Conservation (phyloP, 768 basidiomycete genomes). For the Postia placenta region DNA sequence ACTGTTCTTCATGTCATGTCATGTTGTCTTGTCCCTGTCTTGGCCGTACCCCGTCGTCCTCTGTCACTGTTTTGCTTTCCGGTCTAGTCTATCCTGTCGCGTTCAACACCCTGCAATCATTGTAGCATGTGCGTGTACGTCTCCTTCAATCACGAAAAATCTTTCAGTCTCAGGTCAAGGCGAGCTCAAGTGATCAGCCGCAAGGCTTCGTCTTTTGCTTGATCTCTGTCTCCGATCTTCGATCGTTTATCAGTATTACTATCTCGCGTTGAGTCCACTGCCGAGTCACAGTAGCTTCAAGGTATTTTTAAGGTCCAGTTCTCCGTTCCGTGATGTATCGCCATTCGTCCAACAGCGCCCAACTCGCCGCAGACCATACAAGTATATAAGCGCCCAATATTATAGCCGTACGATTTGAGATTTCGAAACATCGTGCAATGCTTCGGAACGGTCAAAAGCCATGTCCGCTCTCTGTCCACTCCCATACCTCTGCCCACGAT, state of each 20-base stretch:
- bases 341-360: background rate
- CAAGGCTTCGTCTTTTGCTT: too few species aligned
- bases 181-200: too few species aligned
- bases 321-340: too few species aligned
- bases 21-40: slow-evolving; percentile 9
- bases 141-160: slow-evolving; percentile 24
- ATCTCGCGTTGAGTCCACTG: too few species aligned
- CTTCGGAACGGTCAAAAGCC: slow-evolving; percentile 6
- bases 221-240: too few species aligned
- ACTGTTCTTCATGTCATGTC: slow-evolving; percentile 13
- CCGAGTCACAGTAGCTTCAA: too few species aligned
- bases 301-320: too few species aligned
- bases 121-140: slow-evolving; percentile 41
- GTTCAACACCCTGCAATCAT: slow-evolving; percentile 24
- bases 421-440: slow-evolving; percentile 20
- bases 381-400: slow-evolving; percentile 1
- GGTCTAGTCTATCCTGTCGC: slow-evolving; percentile 19
- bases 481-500: slow-evolving; percentile 29
- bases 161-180: slow-evolving; percentile 2
- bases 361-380: background rate
- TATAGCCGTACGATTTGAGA: slow-evolving; percentile 20
- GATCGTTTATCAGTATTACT: too few species aligned
- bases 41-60: slow-evolving; percentile 7
- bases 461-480: slow-evolving; percentile 3
- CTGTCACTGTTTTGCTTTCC: slow-evolving; percentile 16